These are phyloP conservation scores for Parasitella parasitica DNA, from an alignment of 371 early-diverging fungal genomes.

Conservation along the genomic window DNA sequence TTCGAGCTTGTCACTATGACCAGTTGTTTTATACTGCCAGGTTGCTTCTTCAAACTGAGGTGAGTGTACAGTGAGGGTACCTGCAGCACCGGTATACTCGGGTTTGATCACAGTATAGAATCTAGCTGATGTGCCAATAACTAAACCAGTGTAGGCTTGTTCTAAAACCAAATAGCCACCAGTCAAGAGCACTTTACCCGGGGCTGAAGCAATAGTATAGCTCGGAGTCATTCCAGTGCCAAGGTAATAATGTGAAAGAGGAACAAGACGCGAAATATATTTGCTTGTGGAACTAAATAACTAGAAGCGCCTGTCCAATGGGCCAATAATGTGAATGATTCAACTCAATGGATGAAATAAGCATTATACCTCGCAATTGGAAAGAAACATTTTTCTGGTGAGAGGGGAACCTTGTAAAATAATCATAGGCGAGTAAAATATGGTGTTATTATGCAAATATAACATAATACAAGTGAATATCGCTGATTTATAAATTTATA, in stretches of 20 bases:
- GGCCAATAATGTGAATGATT: neutral
- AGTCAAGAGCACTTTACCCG: constrained; percentile 91
- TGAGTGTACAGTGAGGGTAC: constrained; percentile 56
- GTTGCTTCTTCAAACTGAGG: constrained; percentile 72
- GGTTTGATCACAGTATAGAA: constrained; percentile 73
- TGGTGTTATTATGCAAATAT: no score
- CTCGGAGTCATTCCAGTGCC: neutral
- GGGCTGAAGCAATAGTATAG: constrained; percentile 71
- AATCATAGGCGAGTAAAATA: no score
- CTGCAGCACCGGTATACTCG: neutral
- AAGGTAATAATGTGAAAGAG: neutral
- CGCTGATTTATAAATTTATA: no score
- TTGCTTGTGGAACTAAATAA: neutral
- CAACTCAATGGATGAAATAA: no score
- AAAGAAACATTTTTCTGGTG: no score
- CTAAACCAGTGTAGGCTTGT: constrained; percentile 75
- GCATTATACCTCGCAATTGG: no score
- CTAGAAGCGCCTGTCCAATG: neutral
- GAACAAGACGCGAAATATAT: neutral
- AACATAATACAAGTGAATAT: no score
- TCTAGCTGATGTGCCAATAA: constrained; percentile 80
- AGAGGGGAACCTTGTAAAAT: no score
- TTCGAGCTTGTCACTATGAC: constrained; percentile 13
- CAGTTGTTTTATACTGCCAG: constrained; percentile 58
- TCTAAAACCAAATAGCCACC: constrained; percentile 97